Conservation (phyloP, 176 grass and related monocot genomes). For the Rhipidocladum racemiflorum region DNA sequence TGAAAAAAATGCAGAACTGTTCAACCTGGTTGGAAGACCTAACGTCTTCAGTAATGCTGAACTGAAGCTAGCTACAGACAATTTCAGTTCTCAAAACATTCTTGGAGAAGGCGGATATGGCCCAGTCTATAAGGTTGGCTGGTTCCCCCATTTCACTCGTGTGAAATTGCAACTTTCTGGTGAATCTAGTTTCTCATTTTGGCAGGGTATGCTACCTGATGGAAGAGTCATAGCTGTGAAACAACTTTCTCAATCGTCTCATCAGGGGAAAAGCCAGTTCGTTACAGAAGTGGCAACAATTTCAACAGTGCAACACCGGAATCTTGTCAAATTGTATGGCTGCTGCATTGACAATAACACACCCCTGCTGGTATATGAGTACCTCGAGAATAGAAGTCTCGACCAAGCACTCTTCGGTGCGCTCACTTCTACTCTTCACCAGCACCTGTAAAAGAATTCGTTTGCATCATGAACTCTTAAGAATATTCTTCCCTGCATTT, state of each 20-base stretch:
- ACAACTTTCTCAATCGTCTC: constrained; percentile 54
- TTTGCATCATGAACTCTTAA: too few species aligned
- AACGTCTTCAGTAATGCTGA: constrained; percentile 6
- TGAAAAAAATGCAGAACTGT: too few species aligned
- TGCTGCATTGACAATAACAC: constrained; percentile 23
- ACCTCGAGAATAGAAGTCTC: too few species aligned
- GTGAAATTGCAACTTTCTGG: neutral
- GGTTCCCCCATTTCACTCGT: neutral
- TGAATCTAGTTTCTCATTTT: neutral
- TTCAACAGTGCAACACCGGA: constrained; percentile 46
- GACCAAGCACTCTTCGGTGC: too few species aligned
- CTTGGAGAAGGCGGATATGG: constrained; percentile 42
- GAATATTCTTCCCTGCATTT: too few species aligned
- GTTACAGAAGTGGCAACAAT: constrained; percentile 51
- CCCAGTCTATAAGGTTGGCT: constrained; percentile 39
- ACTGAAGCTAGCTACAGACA: constrained; percentile 24
- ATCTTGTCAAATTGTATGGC: constrained; percentile 54
- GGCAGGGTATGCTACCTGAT: constrained; percentile 49
- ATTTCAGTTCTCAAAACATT: constrained; percentile 49
- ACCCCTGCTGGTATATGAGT: too few species aligned
- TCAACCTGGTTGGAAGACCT: too few species aligned
- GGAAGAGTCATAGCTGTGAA: constrained; percentile 65
- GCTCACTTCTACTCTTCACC: too few species aligned
- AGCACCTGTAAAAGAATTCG: too few species aligned
- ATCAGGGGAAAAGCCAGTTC: constrained; percentile 57